These are phyloP conservation scores for Rhodofomes roseus DNA, from an alignment of 1,284 basidiomycete genomes.

Conservation along the genomic window DNA sequence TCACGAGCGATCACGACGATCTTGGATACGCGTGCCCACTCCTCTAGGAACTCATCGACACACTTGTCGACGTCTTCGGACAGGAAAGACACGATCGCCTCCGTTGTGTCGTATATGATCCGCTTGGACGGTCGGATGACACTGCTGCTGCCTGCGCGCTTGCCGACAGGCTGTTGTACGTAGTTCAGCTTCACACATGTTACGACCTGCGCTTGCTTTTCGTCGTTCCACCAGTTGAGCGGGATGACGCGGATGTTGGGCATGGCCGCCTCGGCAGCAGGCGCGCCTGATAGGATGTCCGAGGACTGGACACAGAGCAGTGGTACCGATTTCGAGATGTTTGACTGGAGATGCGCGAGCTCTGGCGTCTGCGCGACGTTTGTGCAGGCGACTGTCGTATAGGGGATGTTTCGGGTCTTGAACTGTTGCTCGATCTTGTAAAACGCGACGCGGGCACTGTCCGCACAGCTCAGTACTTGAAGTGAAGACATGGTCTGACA, in stretches of 20 bases:
- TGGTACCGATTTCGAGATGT: conserved; percentile 71
- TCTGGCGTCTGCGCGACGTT: conserved; percentile 40
- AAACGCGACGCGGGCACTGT: conserved; percentile 86
- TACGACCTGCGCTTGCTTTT: conserved; percentile 67
- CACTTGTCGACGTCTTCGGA: conserved; percentile 85
- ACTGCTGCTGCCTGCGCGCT: conserved; percentile 54
- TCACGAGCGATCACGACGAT: conserved; percentile 90
- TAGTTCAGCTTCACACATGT: conserved; percentile 87
- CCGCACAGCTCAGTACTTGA: neutral
- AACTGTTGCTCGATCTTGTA: conserved; percentile 87
- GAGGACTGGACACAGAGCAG: conserved; percentile 79
- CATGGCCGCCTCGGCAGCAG: conserved; percentile 86
- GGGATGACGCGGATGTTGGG: conserved; percentile 87
- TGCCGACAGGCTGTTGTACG: conserved; percentile 79
- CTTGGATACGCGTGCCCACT: conserved; percentile 89
- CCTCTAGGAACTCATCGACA: conserved; percentile 83
- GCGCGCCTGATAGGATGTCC: conserved; percentile 76
- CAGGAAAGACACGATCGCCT: conserved; percentile 83
- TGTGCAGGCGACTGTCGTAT: conserved; percentile 68
- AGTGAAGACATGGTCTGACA: neutral
- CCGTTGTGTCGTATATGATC: conserved; percentile 83
- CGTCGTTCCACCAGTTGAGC: conserved; percentile 83
- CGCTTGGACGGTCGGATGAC: conserved; percentile 76
- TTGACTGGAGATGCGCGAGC: conserved; percentile 57
- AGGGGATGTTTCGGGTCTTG: conserved; percentile 77